Conservation (phyloP, 1,139 yeast genomes). For the Magnusiomyces clavatus region DNA sequence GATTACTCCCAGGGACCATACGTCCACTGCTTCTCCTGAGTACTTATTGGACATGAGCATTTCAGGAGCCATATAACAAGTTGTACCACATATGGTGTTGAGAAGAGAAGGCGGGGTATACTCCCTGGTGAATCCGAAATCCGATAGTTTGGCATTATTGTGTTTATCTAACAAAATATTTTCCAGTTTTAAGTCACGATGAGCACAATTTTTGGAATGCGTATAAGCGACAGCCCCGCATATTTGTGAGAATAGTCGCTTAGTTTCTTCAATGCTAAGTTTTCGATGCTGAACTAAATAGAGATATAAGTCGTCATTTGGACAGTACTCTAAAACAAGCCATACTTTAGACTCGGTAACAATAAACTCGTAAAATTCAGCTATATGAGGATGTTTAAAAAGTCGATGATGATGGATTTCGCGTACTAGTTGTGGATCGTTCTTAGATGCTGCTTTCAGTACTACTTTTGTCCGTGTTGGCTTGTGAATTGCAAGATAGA, state of each 20-base stretch:
- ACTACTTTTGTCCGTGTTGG: constrained; percentile 69
- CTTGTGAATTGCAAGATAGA: constrained; percentile 72
- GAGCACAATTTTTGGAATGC: constrained; percentile 76
- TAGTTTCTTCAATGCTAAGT: constrained; percentile 45
- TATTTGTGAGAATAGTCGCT: constrained; percentile 64
- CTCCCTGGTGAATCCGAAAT: constrained; percentile 92
- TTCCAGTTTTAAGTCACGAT: constrained; percentile 83
- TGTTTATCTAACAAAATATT: constrained; percentile 70
- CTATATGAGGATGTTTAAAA: constrained; percentile 75
- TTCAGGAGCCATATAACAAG: constrained; percentile 97
- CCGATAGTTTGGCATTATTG: constrained; percentile 68
- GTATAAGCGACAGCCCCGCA: constrained; percentile 78
- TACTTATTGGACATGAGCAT: constrained; percentile 60
- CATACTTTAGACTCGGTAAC: constrained; percentile 74
- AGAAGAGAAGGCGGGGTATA: constrained; percentile 50
- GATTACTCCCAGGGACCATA: constrained; percentile 93
- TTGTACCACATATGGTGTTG: constrained; percentile 88
- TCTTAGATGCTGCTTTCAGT: constrained; percentile 72
- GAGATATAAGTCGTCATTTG: constrained; percentile 74
- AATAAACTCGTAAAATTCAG: constrained; percentile 77
- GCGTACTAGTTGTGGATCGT: constrained; percentile 82
- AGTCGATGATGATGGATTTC: constrained; percentile 87
- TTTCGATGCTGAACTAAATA: constrained; percentile 48
- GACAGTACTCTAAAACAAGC: constrained; percentile 86
- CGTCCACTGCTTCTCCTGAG: constrained; percentile 74